Percentiles rank a stretch among this genome's conserved stretches.
phyloP scores from a whole-genome alignment of 106 monocot genomes.

The Acanthochlamys bracteata region DNA sequence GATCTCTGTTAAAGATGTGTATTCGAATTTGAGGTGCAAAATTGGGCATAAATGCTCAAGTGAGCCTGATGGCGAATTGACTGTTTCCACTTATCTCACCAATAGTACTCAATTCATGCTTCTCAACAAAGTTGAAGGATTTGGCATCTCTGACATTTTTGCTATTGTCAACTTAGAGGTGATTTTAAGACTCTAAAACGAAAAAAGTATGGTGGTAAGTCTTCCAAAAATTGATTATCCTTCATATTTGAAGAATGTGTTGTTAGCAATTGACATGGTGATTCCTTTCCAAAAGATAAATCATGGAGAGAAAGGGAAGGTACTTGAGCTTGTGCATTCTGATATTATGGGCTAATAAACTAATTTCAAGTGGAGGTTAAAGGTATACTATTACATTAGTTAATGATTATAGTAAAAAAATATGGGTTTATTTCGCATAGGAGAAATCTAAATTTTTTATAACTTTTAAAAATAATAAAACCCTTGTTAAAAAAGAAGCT shows the following conservation, averaged over 20 bases:
- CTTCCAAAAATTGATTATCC: slow-evolving; percentile 13
- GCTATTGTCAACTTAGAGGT: background rate
- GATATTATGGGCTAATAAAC: slow-evolving; percentile 13
- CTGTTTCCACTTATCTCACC: background rate
- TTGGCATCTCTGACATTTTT: slow-evolving; percentile 4
- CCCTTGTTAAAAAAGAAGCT: background rate
- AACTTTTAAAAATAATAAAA: slow-evolving; percentile 10
- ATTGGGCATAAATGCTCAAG: background rate
- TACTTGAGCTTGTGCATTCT: slow-evolving; percentile 12
- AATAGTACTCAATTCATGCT: background rate
- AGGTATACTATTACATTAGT: slow-evolving; percentile 16
- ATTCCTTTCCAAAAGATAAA: slow-evolving; percentile 14
- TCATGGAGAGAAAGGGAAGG: slow-evolving; percentile 12
- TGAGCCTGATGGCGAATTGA: background rate
- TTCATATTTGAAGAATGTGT: slow-evolving; percentile 17
- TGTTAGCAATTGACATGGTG: slow-evolving; percentile 12
- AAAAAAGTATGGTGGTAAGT: slow-evolving; percentile 14
- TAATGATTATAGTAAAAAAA: slow-evolving; percentile 14
- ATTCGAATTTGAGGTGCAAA: background rate
- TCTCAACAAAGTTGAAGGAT: background rate
- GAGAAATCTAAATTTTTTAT: background rate
- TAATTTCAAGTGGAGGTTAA: slow-evolving; percentile 15
- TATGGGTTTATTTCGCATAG: slow-evolving; percentile 8
- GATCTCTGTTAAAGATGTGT: slow-evolving; percentile 5
- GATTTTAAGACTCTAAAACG: slow-evolving; percentile 6